phyloP scores from a whole-genome alignment of 495 filamentous ascomycete genomes.

The Chaetomium fimeti region DNA sequence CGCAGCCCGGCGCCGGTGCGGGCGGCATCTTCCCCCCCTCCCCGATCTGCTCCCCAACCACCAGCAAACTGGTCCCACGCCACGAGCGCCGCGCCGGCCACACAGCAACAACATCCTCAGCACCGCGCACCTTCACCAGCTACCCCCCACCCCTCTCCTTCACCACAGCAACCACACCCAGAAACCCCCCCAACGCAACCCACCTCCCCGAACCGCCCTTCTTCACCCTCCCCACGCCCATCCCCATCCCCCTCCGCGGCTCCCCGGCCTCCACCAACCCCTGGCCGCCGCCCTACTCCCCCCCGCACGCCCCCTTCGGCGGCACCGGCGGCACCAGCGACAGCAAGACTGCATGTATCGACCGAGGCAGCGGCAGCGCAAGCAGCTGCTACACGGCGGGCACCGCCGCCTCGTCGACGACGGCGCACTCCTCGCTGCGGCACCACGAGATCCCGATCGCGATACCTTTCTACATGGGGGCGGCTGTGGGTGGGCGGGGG shows the following conservation, averaged over 20 bases:
- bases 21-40: constrained; percentile 29
- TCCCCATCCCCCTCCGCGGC: constrained; percentile 3
- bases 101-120: constrained; percentile 12
- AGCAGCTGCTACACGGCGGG: constrained; percentile 13
- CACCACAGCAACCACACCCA: not conserved
- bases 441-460: constrained; percentile 20
- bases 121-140: not conserved
- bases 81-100: constrained; percentile 27
- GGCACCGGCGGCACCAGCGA: not conserved
- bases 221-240: not conserved
- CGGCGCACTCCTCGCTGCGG: constrained; percentile 25
- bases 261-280: not conserved
- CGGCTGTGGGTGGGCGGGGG: not conserved
- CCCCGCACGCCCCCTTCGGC: not conserved
- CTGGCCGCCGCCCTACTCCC: not conserved
- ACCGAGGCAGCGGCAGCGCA: not conserved
- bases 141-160: not conserved
- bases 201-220: not conserved
- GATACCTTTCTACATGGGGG: not conserved
- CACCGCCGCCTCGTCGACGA: not conserved
- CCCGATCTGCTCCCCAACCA: constrained; percentile 33
- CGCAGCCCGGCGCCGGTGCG: constrained; percentile 13
- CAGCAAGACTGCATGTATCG: not conserved
- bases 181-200: not conserved
- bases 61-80: constrained; percentile 35